These are phyloP conservation scores for Tylopilus orsonianus DNA, from an alignment of 1,284 basidiomycete species.

Conservation along the genomic window DNA sequence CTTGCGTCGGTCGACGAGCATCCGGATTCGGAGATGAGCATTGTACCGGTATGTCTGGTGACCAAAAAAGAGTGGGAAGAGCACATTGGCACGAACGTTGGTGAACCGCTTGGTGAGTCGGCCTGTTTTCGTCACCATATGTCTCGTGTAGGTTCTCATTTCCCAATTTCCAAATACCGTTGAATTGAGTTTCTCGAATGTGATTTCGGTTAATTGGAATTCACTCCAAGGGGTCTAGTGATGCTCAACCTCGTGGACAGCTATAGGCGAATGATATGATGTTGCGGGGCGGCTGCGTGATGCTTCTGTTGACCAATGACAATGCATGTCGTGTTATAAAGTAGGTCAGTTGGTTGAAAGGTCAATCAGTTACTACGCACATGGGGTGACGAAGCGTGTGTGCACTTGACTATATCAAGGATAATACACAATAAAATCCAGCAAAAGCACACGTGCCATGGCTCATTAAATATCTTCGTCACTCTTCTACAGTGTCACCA, in stretches of 20 bases:
- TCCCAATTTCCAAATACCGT: slow-evolving; percentile 48
- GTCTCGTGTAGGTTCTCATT: background rate
- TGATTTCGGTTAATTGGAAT: slow-evolving; percentile 93
- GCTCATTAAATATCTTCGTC: too few species aligned
- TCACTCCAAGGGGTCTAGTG: slow-evolving; percentile 85
- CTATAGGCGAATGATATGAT: too few species aligned
- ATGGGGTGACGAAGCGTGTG: too few species aligned
- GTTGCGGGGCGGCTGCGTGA: too few species aligned
- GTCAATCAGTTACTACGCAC: too few species aligned
- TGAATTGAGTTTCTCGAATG: slow-evolving; percentile 89
- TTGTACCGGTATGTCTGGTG: slow-evolving; percentile 53
- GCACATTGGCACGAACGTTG: slow-evolving; percentile 76
- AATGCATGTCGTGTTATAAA: too few species aligned
- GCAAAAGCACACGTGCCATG: too few species aligned
- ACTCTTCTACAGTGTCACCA: too few species aligned
- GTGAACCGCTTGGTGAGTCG: slow-evolving; percentile 68
- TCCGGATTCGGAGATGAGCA: slow-evolving; percentile 10
- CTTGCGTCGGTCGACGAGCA: slow-evolving; percentile 31
- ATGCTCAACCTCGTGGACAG: slow-evolving; percentile 72
- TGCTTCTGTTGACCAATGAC: too few species aligned
- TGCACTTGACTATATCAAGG: too few species aligned
- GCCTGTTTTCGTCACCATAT: slow-evolving; percentile 36
- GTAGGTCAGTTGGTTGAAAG: too few species aligned
- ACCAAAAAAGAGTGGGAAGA: slow-evolving; percentile 87
- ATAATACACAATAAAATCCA: too few species aligned